Conservation (phyloP, 176 grass and related monocot genomes). For the Luzula sylvatica region DNA sequence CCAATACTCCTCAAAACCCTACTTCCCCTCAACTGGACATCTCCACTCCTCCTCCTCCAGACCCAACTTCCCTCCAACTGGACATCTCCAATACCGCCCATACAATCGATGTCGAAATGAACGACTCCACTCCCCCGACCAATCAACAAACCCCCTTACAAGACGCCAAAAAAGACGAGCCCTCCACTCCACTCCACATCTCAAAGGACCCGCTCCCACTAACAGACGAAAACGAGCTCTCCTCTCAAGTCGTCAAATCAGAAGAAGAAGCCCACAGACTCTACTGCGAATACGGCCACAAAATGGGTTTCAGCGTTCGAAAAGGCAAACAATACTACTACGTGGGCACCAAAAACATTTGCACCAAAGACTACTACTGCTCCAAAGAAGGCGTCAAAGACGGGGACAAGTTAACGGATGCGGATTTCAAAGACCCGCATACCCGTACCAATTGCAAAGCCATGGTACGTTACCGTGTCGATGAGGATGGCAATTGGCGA, state of each 20-base stretch:
- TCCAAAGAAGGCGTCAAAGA: constrained; percentile 77
- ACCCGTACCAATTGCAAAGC: constrained; percentile 77
- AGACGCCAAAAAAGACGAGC: constrained; percentile 12
- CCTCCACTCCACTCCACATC: constrained; percentile 14
- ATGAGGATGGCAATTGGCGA: constrained; percentile 52
- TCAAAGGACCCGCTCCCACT: constrained; percentile 1
- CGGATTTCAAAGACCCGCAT: constrained; percentile 56
- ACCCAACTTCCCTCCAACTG: no score
- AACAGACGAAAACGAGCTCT: constrained; percentile 28
- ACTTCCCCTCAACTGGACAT: no score
- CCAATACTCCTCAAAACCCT: no score
- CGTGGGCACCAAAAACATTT: constrained; percentile 61
- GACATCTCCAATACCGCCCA: no score
- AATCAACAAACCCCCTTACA: neutral
- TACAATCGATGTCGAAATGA: no score
- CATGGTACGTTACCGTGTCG: constrained; percentile 65
- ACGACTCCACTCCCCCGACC: no score
- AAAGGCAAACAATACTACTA: constrained; percentile 87
- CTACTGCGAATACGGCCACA: constrained; percentile 79
- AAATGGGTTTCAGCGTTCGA: constrained; percentile 65
- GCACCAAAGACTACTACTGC: constrained; percentile 84
- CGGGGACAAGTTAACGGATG: constrained; percentile 47
- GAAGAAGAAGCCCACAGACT: constrained; percentile 73
- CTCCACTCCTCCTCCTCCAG: no score
- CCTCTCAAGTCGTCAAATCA: constrained; percentile 42